A percentile compares a stretch with the other conserved stretches of the same genome.
These are phyloP conservation scores for Claviceps humidiphila DNA, from an alignment of 2,329 filamentous ascomycete species.

Conservation along the genomic window DNA sequence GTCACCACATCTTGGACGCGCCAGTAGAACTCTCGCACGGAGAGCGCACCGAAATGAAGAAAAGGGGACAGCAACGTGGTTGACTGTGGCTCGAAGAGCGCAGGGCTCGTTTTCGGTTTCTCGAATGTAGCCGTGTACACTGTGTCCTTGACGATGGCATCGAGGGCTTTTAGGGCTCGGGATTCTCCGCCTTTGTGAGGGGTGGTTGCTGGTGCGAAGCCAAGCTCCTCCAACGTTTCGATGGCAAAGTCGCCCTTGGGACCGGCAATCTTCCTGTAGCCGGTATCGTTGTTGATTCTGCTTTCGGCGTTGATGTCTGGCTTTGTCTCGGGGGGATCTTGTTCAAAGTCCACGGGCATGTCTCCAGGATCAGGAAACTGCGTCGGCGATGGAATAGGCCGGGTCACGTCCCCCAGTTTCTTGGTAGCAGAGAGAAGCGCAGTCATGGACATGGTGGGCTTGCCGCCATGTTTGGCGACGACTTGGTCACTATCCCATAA, in stretches of 20 bases:
- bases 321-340: slow-evolving; percentile 32
- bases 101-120: slow-evolving; percentile 64
- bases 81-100: slow-evolving; percentile 57
- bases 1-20: slow-evolving; percentile 49
- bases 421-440: slow-evolving; percentile 52
- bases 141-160: slow-evolving; percentile 45
- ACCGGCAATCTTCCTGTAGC: slow-evolving; percentile 49
- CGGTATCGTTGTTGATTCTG: slow-evolving; percentile 39
- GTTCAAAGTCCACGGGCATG: slow-evolving; percentile 45
- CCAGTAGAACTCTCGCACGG: slow-evolving; percentile 62
- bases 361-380: slow-evolving; percentile 52
- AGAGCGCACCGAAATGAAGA: slow-evolving; percentile 61
- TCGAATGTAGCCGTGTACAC: slow-evolving; percentile 61
- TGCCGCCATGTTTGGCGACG: slow-evolving; percentile 49
- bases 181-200: slow-evolving; percentile 60
- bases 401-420: slow-evolving; percentile 48
- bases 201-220: slow-evolving; percentile 50
- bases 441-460: slow-evolving; percentile 61
- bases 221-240: slow-evolving; percentile 60
- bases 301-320: slow-evolving; percentile 48
- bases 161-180: slow-evolving; percentile 43
- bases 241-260: slow-evolving; percentile 55
- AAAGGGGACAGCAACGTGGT: slow-evolving; percentile 63
- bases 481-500: slow-evolving; percentile 62
- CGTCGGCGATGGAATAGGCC: slow-evolving; percentile 46